Base-by-base conservation (phyloP, 2,329 filamentous ascomycete genomes). In the Stachybotrys chartarum region DNA sequence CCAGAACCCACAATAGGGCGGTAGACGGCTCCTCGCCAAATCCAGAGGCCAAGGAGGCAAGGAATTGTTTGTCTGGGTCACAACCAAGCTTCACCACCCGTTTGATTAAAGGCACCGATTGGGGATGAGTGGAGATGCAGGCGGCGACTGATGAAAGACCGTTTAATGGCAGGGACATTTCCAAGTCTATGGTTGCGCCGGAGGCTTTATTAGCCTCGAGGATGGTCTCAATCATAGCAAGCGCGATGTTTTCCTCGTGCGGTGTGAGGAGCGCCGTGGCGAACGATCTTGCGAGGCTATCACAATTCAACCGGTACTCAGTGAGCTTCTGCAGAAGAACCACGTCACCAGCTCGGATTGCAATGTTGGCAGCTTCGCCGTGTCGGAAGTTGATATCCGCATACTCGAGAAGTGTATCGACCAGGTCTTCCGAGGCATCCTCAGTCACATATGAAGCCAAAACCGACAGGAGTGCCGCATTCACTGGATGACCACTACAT, bases 341-440 rank as follows among this genome's bases (percentile, higher is more conserved):
- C 8, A 55, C 5, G 17, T 58, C 42, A 5, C 55, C 57, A 7
- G 16, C n/a, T 52, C 35, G 45, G 6, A 55, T 50, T 10, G 56
- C 56, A 24, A 55, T 48, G 17, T 53, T 53, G 11, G 55, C 35
- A 16, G 51, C 56, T 16, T 55, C 42, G 14, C 56, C 56, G 16
- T 55, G 12, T 7, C 30, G 12, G 42, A 50, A 55, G 32, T 57
- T 57, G 12, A 57, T 53, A 44, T 55, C 53, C 14, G 53, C 53
- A 12, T 35, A 16, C 7, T 17, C 32, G 11, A 31, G 53, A 6
- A 53, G 44, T 6, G 35, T 48, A 1, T 55, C 53, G 7, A 56
- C 44, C 8, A 55, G 30, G 11, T 50, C 53, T n/a, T 39, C 46
- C 16, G 46, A 44, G 31, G 30, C 47, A 5, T 8, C 14, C 6